These are phyloP conservation scores for Yamadazyma oceani DNA, from an alignment of 1,139 yeast genomes.

Conservation along the genomic window DNA sequence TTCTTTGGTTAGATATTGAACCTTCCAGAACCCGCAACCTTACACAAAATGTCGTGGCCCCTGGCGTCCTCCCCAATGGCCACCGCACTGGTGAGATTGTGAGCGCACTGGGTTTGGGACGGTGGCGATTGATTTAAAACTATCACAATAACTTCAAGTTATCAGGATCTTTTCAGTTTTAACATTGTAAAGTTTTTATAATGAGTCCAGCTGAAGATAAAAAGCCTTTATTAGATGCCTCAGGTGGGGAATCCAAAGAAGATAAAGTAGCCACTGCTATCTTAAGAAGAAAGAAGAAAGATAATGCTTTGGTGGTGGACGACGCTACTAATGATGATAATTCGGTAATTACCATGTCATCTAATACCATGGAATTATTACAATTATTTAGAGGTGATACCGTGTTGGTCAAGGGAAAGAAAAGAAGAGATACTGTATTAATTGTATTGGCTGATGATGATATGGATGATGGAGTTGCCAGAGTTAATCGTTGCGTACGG, in stretches of 20 bases:
- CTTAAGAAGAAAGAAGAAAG: conserved; percentile 96
- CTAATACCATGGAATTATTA: conserved; percentile 91
- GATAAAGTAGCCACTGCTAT: conserved; percentile 97
- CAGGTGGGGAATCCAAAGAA: conserved; percentile 50
- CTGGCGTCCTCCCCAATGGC: no score
- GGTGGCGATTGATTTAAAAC: conserved; percentile 12
- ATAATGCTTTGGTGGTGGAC: conserved; percentile 89
- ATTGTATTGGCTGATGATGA: conserved; percentile 97
- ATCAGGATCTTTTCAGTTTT: neutral
- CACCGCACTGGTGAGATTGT: no score
- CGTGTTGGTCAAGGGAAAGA: conserved; percentile 95
- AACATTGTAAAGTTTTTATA: neutral
- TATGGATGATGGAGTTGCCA: conserved; percentile 91
- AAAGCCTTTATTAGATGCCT: conserved; percentile 46
- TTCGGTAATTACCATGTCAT: conserved; percentile 91
- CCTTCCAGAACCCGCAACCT: conserved; percentile 1
- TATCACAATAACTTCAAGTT: neutral
- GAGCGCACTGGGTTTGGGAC: no score
- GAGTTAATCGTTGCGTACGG: conserved; percentile 94
- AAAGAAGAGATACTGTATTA: conserved; percentile 96
- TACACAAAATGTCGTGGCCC: conserved; percentile 2
- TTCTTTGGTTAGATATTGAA: no score
- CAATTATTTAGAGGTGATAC: conserved; percentile 98
- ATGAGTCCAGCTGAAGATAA: conserved; percentile 27
- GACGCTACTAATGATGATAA: conserved; percentile 98